A percentile compares a stretch with the other conserved stretches of the same genome.
Conservation (phyloP, 305 asterid species). For the Nicotiana rustica region DNA sequence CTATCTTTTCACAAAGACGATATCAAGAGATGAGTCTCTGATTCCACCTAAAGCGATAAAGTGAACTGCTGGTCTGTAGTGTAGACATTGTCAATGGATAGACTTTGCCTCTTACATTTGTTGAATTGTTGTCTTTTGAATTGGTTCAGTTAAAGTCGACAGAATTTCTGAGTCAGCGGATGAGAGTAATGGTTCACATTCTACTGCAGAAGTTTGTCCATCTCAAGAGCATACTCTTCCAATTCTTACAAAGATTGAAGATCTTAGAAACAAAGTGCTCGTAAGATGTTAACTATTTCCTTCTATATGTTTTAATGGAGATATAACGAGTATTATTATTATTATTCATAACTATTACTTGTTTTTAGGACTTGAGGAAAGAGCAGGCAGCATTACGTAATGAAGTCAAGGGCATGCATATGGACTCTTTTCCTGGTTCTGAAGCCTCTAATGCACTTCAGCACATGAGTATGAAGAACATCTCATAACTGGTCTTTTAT, state of each 20-base stretch:
- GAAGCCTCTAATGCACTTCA: conserved; percentile 65
- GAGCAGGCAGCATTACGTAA: conserved; percentile 55
- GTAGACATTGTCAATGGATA: neutral
- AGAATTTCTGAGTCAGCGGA: conserved; percentile 47
- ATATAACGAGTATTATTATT: neutral
- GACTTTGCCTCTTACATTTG: conserved; percentile 30
- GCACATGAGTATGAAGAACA: conserved; percentile 63
- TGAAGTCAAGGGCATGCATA: conserved; percentile 67
- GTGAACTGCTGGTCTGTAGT: conserved; percentile 45
- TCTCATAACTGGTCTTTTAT: conserved; percentile 33
- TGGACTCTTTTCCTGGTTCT: conserved; percentile 64
- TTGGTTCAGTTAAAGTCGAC: conserved; percentile 56
- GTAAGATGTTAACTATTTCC: conserved; percentile 45
- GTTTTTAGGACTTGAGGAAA: conserved; percentile 45
- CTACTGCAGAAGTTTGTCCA: conserved; percentile 48
- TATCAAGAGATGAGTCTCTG: neutral
- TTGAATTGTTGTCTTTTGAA: conserved; percentile 38
- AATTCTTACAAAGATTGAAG: conserved; percentile 60
- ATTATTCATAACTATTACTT: neutral
- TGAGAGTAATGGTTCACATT: conserved; percentile 51
- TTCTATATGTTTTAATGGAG: neutral
- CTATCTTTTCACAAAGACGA: neutral
- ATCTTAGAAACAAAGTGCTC: conserved; percentile 64
- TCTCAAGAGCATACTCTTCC: conserved; percentile 58
- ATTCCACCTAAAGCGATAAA: conserved; percentile 2